These are phyloP conservation scores for Davidsoniella neocaledoniae DNA, from an alignment of 2,329 filamentous ascomycete species.

Conservation along the genomic window DNA sequence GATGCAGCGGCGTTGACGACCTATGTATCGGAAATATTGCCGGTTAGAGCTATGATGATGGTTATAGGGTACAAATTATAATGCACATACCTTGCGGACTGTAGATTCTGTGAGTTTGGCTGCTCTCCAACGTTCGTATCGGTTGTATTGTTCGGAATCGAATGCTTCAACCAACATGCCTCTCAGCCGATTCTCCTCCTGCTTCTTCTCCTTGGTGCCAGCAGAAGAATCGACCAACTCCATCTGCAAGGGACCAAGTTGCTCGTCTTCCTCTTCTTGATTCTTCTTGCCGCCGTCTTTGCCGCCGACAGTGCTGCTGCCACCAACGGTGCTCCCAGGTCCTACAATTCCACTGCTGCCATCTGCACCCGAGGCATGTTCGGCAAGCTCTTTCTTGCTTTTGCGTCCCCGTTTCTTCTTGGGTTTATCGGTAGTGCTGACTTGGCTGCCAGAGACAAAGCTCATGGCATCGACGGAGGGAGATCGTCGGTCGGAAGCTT, in stretches of 20 bases:
- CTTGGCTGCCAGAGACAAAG: constrained; percentile 43
- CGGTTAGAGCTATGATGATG: constrained; percentile 2
- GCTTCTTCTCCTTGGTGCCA: constrained; percentile 49
- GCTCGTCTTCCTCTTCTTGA: constrained; percentile 41
- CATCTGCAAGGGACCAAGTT: constrained; percentile 22
- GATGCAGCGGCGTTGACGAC: constrained; percentile 68
- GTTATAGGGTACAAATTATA: neutral
- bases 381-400: constrained; percentile 37
- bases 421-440: constrained; percentile 25
- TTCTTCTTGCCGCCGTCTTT: constrained; percentile 28
- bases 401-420: constrained; percentile 48
- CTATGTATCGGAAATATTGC: constrained; percentile 19
- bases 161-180: constrained; percentile 49
- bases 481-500: constrained; percentile 31
- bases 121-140: constrained; percentile 55
- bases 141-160: constrained; percentile 46
- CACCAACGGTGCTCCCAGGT: constrained; percentile 24
- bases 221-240: constrained; percentile 42
- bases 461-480: constrained; percentile 47
- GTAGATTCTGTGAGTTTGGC: constrained; percentile 51
- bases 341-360: constrained; percentile 25
- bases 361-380: constrained; percentile 25
- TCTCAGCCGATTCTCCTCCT: constrained; percentile 39
- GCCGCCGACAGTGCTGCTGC: constrained; percentile 25
- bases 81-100: constrained; percentile 42